Base-by-base conservation (phyloP, 164 flowering plant genomes). In the Vitis amurensis region DNA sequence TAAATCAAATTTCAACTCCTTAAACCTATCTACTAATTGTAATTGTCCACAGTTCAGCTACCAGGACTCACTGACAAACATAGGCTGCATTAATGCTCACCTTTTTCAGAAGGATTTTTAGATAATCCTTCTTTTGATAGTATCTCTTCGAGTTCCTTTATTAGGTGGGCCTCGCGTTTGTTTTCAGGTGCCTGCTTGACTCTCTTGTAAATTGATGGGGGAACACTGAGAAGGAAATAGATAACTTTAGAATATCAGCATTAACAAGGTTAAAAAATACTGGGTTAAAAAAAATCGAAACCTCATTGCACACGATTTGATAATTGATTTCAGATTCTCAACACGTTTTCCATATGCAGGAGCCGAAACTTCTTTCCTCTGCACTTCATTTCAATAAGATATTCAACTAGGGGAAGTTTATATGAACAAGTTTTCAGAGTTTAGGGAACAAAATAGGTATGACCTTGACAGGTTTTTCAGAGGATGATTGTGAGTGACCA, bases 261-360 rank as follows among this genome's bases (percentile, higher is more conserved):
- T 9, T 11, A 31, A 48, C 17, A 37, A 66, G 67, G 48, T n/a
- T 47, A 7, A 16, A 14, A 49, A 57, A 13, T 30, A 52, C 29
- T 10, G 14, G 59, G 47, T 62, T 4, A 50, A 60, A 61, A 57
- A 50, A 57, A 50, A 15, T 23, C 15, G 59, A 64, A 73, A 95
- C 99, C 93, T 88, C 89, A 95, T 84, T 57, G 93, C 98, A 80
- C 98, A 93, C 4, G 93, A 77, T 82, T 90, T 95, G 70, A 93
- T 95, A 55, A 95, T 74, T 62, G 92, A 82, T 80, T 85, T 95
- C 3, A 95, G 83, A 76, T 85, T 88, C 82, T 95, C 98, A 50
- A 90, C 98, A 19, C 78, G 88, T 76, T 89, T 95, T 12, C 98
- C 97, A 85, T 89, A 86, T 60, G 58, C 85, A 52, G 80, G 84